A percentile compares a stretch with the other conserved stretches of the same genome.
These are phyloP conservation scores for grape (Vitis vinifera) DNA, from an alignment of 164 flowering plant genomes.

Conservation along the genomic window ASM3070453v1 NC_081818.1:22618501-22619000, in stretches of 20 bases:
- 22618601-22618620: slow-evolving; percentile 11
- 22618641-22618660: slow-evolving; percentile 30
- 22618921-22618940: slow-evolving; percentile 53
- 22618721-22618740: slow-evolving; percentile 35
- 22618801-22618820: not conserved
- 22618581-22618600: slow-evolving; percentile 10
- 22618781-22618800: not conserved
- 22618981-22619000: slow-evolving; percentile 54
- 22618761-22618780: slow-evolving; percentile 5
- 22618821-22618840: not conserved
- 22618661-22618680: slow-evolving; percentile 54
- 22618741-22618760: not conserved
- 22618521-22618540: no score
- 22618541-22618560: no score
- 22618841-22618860: slow-evolving; percentile 31
- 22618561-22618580: not conserved
- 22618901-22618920: slow-evolving; percentile 64
- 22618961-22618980: slow-evolving; percentile 75
- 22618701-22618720: slow-evolving; percentile 33
- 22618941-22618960: slow-evolving; percentile 67
- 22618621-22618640: not conserved
- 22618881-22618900: slow-evolving; percentile 33
- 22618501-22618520: no score
- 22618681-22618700: slow-evolving; percentile 26
- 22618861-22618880: slow-evolving; percentile 6